Base-by-base conservation (phyloP, 352 stramenopile species). In the Phytophthora chlamydospora region DNA sequence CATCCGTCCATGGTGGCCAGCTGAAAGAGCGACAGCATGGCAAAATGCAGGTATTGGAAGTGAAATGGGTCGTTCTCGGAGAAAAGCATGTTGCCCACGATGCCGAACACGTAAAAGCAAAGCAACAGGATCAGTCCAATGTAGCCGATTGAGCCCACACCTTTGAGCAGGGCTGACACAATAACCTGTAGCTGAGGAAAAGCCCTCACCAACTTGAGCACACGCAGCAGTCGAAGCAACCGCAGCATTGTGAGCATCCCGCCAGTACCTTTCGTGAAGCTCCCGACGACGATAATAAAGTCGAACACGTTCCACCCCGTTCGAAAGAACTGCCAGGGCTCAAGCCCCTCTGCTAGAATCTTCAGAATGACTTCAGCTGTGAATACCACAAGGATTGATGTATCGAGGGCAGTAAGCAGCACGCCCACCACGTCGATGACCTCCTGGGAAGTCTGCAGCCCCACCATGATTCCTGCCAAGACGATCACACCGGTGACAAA, bases 21-120 rank as follows among this genome's bases (percentile, higher is more conserved):
- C 14, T 95, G 85, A 57, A 97, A 97, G n/a, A 97, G 84, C 41
- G 88, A 89, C 32, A 97, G 73, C 79, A 97, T 91, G 16, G 90
- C 79, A 29, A 84, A 96, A 48, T 96, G 87, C 32, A 97, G 69
- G 35, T 90, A 80, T 51, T 91, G 74, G 49, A 97, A 96, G 63
- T 97, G 84, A 59, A 90, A 95, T 12, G 90, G 90, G 45, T 97
- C 90, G 54, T 97, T 97, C 6, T 62, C 59, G 0, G 80, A 66
- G 52, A 97, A 97, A 6, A 97, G 58, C 71, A 96, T 92, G 68
- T 97, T 96, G 57, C 90, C 91, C 13, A 97, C 72, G 49, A 97
- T 95, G 21, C 88, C 88, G 44, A 96, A 97, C 1, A 97, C 79
- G 75, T 97, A 97, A 56, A 97, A 97, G 33, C 90, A 89, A 38